phyloP scores from a whole-genome alignment of 257 asterid genomes.

The Jacaranda mimosifolia region DNA sequence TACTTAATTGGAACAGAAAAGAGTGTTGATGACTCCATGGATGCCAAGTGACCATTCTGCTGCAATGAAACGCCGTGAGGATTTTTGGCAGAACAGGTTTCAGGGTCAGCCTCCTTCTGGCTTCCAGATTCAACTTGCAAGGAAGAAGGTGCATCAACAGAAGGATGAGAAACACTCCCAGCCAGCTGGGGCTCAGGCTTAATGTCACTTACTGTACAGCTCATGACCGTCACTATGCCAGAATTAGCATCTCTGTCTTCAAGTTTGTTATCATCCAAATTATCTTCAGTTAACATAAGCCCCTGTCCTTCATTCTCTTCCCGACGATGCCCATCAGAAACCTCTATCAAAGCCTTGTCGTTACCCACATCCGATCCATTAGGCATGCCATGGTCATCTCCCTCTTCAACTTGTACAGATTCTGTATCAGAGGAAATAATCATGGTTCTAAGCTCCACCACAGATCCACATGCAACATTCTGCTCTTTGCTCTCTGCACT shows the following conservation, averaged over 20 bases:
- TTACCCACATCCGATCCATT: constrained; percentile 39
- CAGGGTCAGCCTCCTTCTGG: constrained; percentile 42
- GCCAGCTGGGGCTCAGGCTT: constrained; percentile 36
- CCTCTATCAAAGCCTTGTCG: constrained; percentile 38
- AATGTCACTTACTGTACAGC: constrained; percentile 37
- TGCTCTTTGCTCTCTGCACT: constrained; percentile 37
- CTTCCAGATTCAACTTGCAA: constrained; percentile 47
- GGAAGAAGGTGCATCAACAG: constrained; percentile 37
- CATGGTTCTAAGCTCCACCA: constrained; percentile 36
- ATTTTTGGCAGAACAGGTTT: constrained; percentile 40
- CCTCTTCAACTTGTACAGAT: constrained; percentile 43
- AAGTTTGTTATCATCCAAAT: constrained; percentile 36
- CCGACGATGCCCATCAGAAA: constrained; percentile 40
- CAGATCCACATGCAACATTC: constrained; percentile 40
- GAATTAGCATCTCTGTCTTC: constrained; percentile 39
- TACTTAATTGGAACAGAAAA: constrained; percentile 59
- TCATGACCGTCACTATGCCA: constrained; percentile 38
- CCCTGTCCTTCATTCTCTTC: constrained; percentile 43
- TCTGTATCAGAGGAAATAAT: constrained; percentile 38
- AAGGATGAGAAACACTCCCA: constrained; percentile 40
- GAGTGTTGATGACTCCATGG: constrained; percentile 48
- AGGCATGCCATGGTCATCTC: constrained; percentile 37
- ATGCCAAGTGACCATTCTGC: constrained; percentile 44
- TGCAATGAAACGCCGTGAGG: constrained; percentile 44
- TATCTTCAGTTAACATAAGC: constrained; percentile 39